Evolutionary conservation across 2,329 filamentous ascomycete species (phyloP), one percentile per base, ranked within the genome.

Genomic region (Salinomyces thailandicus): DNA sequence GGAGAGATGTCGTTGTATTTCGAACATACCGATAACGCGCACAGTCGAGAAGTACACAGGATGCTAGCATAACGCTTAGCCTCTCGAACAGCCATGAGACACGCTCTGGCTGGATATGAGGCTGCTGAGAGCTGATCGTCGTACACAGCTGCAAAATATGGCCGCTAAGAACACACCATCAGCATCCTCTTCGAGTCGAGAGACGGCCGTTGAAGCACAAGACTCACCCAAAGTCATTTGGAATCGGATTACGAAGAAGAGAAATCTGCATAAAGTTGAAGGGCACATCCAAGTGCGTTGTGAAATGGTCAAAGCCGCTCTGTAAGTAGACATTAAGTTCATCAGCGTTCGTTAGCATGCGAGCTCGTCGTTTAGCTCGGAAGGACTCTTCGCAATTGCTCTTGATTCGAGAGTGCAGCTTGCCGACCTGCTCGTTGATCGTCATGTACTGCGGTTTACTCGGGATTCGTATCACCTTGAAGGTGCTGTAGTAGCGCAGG

Each of bases 261-360:
- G 67, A 62, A 3, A 62, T 62, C 33, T 66, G 52, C 24, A 72
- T 62, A 43, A 73, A 72, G 44, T 73, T 64, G 47, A 73, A 73
- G 3, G 69, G 66, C 0, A 50, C 51, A 31, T 68, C 57, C 4
- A 71, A 50, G 26, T 61, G 54, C 1, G 51, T 51, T 2, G 65
- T 55, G 37, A 69, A 73, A 42, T 73, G 70, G 31, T 68, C 62
- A 44, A 71, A 72, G 0, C 66, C 69, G 17, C 51, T 58, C 44
- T 70, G 62, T 2, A 73, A 51, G 44, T 71, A 71, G 1, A 54
- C 45, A 26, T 71, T 61, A 5, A 73, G 50, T 14, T 68, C 59
- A 11, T 68, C 64, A 1, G 62, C 58, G 26, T 64, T 62, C 11
- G 63, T 59, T 2, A 71, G 50, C 64, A 72, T 68, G 5, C 69